Conservation (phyloP, 2,329 filamentous ascomycete genomes). For the Chaetomium globosum region DNA sequence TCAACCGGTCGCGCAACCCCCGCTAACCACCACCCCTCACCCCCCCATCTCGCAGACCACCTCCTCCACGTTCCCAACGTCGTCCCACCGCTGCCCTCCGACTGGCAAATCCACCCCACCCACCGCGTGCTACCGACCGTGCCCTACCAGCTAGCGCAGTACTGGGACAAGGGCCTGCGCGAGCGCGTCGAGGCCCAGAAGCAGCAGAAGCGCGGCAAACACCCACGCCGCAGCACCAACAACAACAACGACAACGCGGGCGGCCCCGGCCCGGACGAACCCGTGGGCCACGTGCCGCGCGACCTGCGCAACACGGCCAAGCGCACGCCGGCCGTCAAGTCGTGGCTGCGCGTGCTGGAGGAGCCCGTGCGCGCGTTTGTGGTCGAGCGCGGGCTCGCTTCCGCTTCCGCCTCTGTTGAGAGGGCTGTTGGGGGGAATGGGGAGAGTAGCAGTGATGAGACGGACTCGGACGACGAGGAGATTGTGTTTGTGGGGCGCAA, state of each 20-base stretch:
- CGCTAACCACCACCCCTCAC: background rate
- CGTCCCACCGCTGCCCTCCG: conserved; percentile 76
- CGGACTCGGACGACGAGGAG: conserved; percentile 72
- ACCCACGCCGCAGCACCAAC: conserved; percentile 8
- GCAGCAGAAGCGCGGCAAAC: conserved; percentile 42
- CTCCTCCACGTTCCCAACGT: conserved; percentile 84
- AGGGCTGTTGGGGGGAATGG: conserved; percentile 21
- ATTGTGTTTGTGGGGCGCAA: conserved; percentile 57
- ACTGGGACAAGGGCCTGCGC: conserved; percentile 70
- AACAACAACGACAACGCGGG: conserved; percentile 13
- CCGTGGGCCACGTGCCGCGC: conserved; percentile 67
- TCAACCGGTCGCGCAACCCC: no score
- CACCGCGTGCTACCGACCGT: conserved; percentile 71
- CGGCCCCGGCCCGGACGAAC: conserved; percentile 37
- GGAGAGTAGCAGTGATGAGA: conserved; percentile 41
- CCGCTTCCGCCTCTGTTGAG: conserved; percentile 21
- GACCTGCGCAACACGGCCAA: conserved; percentile 82
- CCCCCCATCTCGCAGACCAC: conserved; percentile 61
- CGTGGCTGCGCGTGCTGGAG: conserved; percentile 81
- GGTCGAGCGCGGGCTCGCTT: conserved; percentile 47
- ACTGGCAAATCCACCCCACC: conserved; percentile 83
- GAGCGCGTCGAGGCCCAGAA: conserved; percentile 53
- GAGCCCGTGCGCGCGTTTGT: conserved; percentile 80
- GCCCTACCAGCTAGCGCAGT: conserved; percentile 84
- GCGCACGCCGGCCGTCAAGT: conserved; percentile 74